A percentile compares a stretch with the other conserved stretches of the same genome.
These are phyloP conservation scores for Schizopora paradoxa DNA, from an alignment of 1,284 basidiomycete genomes.

Conservation along the genomic window DNA sequence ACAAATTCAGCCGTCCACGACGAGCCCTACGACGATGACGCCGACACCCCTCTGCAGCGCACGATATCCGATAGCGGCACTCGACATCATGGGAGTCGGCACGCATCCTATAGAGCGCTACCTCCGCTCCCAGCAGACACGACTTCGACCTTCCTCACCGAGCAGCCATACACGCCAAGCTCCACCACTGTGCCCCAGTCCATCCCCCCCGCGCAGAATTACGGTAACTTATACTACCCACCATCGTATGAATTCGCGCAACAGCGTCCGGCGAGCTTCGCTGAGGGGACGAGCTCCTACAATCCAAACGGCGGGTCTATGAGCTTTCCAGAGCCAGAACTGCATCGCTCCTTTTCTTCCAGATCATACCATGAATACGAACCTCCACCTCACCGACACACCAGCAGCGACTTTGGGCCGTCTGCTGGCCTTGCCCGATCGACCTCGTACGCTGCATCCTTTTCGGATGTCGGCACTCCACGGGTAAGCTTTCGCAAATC, in stretches of 20 bases:
- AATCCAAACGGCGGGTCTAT: constrained; percentile 6
- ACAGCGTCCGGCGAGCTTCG: constrained; percentile 7
- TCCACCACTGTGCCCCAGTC: too few relatives aligned
- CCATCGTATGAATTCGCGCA: constrained; percentile 1
- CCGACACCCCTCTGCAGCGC: too few relatives aligned
- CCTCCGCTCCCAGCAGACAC: neutral
- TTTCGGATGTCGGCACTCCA: constrained; percentile 1
- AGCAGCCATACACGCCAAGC: constrained; percentile 10
- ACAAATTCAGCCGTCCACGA: too few relatives aligned
- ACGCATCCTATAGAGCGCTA: too few relatives aligned
- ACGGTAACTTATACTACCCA: neutral
- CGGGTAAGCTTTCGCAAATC: neutral
- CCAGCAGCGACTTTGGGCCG: constrained; percentile 13
- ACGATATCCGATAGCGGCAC: too few relatives aligned
- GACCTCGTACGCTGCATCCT: constrained; percentile 13
- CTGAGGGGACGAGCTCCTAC: constrained; percentile 11
- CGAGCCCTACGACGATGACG: too few relatives aligned
- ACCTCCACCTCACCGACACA: constrained; percentile 4
- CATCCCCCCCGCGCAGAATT: neutral
- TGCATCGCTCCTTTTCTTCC: constrained; percentile 18
- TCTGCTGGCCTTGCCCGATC: constrained; percentile 3
- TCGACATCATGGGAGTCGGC: too few relatives aligned
- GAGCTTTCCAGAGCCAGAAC: constrained; percentile 18
- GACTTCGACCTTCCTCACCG: neutral
- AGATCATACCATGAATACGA: neutral